phyloP scores from a whole-genome alignment of 2,329 filamentous ascomycete species.

The Phyllosticta capitalensis region DNA sequence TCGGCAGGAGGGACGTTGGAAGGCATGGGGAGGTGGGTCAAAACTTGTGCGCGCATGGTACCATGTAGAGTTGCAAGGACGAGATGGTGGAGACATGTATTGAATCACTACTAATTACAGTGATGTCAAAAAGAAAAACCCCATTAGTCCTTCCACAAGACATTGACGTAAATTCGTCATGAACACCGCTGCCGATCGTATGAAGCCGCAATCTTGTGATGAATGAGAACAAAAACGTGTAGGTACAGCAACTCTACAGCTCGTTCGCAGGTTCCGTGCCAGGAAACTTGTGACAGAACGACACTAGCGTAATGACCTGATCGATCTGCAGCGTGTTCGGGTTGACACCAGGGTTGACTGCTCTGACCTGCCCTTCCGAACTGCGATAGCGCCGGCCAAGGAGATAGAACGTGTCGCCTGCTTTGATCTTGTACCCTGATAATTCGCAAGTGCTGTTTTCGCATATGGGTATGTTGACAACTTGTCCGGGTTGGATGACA shows the following conservation, averaged over 20 bases:
- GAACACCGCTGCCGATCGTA: neutral
- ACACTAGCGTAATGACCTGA: conserved; percentile 1
- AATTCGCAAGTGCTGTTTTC: conserved; percentile 15
- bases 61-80: no score
- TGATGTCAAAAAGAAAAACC: neutral
- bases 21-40: no score
- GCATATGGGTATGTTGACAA: conserved; percentile 20
- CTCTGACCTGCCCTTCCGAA: conserved; percentile 17
- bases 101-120: neutral
- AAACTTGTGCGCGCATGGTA: no score
- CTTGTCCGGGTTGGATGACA: conserved; percentile 14
- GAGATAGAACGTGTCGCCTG: conserved; percentile 17
- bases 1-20: no score
- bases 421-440: conserved; percentile 16
- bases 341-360: conserved; percentile 16
- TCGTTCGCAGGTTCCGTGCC: neutral
- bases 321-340: conserved; percentile 13
- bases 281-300: neutral
- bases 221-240: neutral
- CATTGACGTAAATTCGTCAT: neutral
- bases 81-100: no score
- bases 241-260: neutral
- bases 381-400: conserved; percentile 14
- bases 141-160: neutral
- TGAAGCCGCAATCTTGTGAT: neutral